These are phyloP conservation scores for Ostreobium quekettii DNA, from an alignment of 139 green algal species.

Conservation along the genomic window DNA sequence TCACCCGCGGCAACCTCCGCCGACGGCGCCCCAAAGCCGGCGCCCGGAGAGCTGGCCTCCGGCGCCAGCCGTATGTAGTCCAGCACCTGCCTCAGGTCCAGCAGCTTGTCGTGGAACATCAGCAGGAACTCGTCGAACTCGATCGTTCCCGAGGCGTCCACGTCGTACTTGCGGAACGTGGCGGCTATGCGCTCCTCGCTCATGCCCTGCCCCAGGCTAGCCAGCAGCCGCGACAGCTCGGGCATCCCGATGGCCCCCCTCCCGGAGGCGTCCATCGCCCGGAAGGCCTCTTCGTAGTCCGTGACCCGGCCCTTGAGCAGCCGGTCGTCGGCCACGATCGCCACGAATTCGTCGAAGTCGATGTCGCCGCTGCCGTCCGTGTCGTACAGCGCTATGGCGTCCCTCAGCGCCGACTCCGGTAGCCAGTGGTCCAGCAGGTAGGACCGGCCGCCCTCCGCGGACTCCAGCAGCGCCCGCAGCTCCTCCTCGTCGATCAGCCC, in stretches of 20 bases:
- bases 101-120: constrained; percentile 42
- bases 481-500: too few relatives aligned
- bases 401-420: too few relatives aligned
- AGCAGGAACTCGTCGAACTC: constrained; percentile 56
- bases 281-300: constrained; percentile 66
- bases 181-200: constrained; percentile 22
- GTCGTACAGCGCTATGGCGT: too few relatives aligned
- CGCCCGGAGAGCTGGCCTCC: neutral
- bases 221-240: constrained; percentile 25
- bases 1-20: neutral
- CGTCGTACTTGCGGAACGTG: constrained; percentile 42
- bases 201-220: constrained; percentile 26
- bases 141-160: constrained; percentile 34
- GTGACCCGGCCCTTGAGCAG: constrained; percentile 52
- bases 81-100: constrained; percentile 31
- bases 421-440: too few relatives aligned
- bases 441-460: too few relatives aligned
- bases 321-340: too few relatives aligned
- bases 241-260: constrained; percentile 33
- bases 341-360: too few relatives aligned
- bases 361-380: too few relatives aligned
- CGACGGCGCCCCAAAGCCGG: neutral
- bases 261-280: constrained; percentile 35
- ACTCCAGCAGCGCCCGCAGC: too few relatives aligned
- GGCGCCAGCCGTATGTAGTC: neutral